A percentile compares a stretch with the other conserved stretches of the same genome.
phyloP scores from a whole-genome alignment of 1,284 basidiomycete genomes.

The Ceratobasidium sp. region DNA sequence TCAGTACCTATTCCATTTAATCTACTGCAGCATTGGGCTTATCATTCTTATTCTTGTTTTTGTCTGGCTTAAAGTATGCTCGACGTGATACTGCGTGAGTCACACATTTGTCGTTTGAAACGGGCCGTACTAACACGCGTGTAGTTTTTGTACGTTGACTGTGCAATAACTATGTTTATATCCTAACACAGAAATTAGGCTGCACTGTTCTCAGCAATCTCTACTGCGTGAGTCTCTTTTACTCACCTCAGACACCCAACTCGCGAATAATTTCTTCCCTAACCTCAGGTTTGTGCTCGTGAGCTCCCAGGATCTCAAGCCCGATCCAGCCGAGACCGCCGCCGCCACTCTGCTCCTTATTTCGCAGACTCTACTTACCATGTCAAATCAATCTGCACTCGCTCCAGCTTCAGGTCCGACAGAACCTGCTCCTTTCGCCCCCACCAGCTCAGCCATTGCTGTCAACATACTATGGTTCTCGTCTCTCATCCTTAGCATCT shows the following conservation, averaged over 20 bases:
- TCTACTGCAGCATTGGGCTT: too few species aligned
- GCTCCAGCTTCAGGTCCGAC: background rate
- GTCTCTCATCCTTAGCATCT: background rate
- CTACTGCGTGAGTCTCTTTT: background rate
- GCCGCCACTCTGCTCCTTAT: background rate
- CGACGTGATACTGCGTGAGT: background rate
- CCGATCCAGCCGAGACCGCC: background rate
- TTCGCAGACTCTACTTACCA: background rate
- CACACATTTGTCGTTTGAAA: too few species aligned
- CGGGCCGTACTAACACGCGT: background rate
- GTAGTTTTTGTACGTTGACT: background rate
- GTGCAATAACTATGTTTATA: background rate
- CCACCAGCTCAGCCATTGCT: background rate
- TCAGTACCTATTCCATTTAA: too few species aligned
- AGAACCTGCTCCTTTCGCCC: background rate
- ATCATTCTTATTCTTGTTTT: too few species aligned
- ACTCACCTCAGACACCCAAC: too few species aligned
- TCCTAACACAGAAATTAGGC: background rate
- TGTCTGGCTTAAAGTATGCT: too few species aligned
- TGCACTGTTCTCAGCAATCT: conserved; percentile 5
- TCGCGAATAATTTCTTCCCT: background rate
- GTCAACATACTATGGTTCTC: conserved; percentile 1
- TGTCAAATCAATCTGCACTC: background rate
- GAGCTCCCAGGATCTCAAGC: conserved; percentile 3
- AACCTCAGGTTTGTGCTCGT: conserved; percentile 3